These are phyloP conservation scores for Phoenix roebelenii DNA, from an alignment of 176 grass and related monocot genomes.

Conservation along the genomic window DNA sequence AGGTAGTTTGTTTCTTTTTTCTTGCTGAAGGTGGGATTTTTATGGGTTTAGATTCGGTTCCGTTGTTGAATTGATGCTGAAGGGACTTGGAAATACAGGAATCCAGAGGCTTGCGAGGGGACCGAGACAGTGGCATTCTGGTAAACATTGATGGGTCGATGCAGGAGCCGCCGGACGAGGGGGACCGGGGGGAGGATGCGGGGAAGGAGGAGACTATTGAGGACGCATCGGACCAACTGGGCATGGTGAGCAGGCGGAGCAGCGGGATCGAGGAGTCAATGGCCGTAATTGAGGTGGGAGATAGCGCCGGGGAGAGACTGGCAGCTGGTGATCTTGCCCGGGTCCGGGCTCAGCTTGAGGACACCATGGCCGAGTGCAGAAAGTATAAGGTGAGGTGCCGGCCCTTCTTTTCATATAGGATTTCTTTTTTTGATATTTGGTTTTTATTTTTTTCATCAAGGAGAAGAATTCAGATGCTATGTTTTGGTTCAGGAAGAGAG, in stretches of 20 bases:
- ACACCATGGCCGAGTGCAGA: constrained; percentile 43
- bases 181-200: constrained; percentile 42
- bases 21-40: background rate
- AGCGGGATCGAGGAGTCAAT: constrained; percentile 67
- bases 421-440: no score
- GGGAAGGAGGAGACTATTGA: constrained; percentile 84
- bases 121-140: constrained; percentile 57
- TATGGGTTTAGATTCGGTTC: background rate
- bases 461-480: no score
- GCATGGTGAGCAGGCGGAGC: constrained; percentile 20
- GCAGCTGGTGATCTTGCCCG: constrained; percentile 17
- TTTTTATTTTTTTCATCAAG: no score
- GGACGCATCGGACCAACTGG: constrained; percentile 66
- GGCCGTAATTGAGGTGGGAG: constrained; percentile 59
- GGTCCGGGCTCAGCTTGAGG: constrained; percentile 20
- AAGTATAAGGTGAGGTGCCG: constrained; percentile 54
- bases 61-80: constrained; percentile 4
- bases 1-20: background rate
- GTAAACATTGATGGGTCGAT: constrained; percentile 49
- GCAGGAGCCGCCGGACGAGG: constrained; percentile 24
- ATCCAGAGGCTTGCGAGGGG: constrained; percentile 36
- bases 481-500: constrained; percentile 75
- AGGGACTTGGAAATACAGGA: constrained; percentile 29
- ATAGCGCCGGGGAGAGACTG: constrained; percentile 21
- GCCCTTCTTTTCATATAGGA: background rate